Evolutionary conservation across 805 yeast species (phyloP).

Genomic region (Starmerella geochares): DNA sequence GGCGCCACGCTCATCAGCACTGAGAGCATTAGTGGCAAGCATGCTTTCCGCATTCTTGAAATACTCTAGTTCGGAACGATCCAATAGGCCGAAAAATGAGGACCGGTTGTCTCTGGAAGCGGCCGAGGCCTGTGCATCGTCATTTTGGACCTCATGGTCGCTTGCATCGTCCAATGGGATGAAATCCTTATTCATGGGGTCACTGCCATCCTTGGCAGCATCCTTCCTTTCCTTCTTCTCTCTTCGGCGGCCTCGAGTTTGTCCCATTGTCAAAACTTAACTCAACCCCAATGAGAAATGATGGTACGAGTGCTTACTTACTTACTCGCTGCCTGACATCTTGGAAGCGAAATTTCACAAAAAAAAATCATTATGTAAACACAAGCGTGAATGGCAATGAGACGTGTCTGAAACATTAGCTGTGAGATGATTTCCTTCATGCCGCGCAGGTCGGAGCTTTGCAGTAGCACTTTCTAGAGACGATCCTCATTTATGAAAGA

Average conservation of each 20-base stretch:
- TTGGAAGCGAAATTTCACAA: neutral
- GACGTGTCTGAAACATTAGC: too few relatives aligned
- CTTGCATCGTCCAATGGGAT: conserved; percentile 24
- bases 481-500: too few relatives aligned
- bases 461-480: too few relatives aligned
- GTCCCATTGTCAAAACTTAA: conserved; percentile 10
- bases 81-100: conserved; percentile 79
- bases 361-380: neutral
- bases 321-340: too few relatives aligned
- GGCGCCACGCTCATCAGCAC: conserved; percentile 58
- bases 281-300: too few relatives aligned
- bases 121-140: conserved; percentile 10
- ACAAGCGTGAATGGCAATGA: too few relatives aligned
- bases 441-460: too few relatives aligned
- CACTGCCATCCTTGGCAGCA: conserved; percentile 6
- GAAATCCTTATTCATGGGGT: conserved; percentile 21
- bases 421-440: too few relatives aligned
- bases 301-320: too few relatives aligned
- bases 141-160: conserved; percentile 8
- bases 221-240: conserved; percentile 17
- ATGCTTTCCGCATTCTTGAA: conserved; percentile 89
- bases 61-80: conserved; percentile 74
- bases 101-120: conserved; percentile 22
- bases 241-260: conserved; percentile 19
- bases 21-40: conserved; percentile 69